phyloP scores from a whole-genome alignment of 23 red algal genomes.

The Agarophyton chilense region DNA sequence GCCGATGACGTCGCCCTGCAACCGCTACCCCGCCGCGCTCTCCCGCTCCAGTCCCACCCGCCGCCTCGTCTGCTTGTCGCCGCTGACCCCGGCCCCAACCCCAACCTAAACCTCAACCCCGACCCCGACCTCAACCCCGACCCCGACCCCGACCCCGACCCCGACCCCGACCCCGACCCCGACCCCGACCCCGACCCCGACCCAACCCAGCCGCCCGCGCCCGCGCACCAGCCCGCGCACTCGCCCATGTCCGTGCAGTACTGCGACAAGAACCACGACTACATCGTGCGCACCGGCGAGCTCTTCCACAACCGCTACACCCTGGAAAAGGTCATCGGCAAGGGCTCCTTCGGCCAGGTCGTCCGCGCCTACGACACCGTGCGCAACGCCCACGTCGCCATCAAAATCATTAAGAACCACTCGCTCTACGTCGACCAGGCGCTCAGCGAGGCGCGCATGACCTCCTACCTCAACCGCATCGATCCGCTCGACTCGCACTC shows the following conservation, averaged over 20 bases:
- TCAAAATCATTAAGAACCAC: conserved; percentile 97
- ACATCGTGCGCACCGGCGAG: conserved; percentile 80
- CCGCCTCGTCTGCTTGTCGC: neutral
- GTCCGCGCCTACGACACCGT: conserved; percentile 81
- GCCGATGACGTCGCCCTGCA: neutral
- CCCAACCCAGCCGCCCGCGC: no score
- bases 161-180: neutral
- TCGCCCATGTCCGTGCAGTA: conserved; percentile 67
- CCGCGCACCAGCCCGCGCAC: neutral
- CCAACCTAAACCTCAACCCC: no score
- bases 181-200: neutral
- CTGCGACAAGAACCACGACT: conserved; percentile 87
- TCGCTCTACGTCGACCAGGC: conserved; percentile 86
- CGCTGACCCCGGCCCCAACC: neutral
- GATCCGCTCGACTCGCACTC: conserved; percentile 70
- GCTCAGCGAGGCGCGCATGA: conserved; percentile 85
- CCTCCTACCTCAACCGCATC: conserved; percentile 66
- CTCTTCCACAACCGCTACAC: conserved; percentile 79
- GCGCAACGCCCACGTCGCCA: conserved; percentile 73
- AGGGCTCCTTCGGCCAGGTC: conserved; percentile 91
- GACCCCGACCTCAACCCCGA: neutral
- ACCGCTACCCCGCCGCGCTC: no score
- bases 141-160: neutral
- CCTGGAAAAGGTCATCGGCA: conserved; percentile 83
- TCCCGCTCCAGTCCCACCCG: neutral